phyloP scores from a whole-genome alignment of 1,284 basidiomycete genomes.

The Ganoderma lingzhi region DNA sequence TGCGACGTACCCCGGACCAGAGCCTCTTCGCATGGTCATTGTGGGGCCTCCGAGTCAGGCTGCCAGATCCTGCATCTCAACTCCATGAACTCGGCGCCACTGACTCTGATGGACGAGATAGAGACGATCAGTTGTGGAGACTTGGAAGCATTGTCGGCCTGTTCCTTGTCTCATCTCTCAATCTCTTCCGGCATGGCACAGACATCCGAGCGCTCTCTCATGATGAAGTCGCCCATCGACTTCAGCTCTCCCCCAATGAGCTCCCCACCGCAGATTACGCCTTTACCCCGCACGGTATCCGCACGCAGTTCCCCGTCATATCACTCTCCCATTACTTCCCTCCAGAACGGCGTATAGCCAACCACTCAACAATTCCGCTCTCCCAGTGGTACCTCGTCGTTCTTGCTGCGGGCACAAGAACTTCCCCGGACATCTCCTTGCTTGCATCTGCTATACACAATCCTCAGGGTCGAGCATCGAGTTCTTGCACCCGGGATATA shows the following conservation, averaged over 20 bases:
- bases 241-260: neutral
- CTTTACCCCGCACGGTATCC: neutral
- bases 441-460: neutral
- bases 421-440: neutral
- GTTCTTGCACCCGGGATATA: neutral
- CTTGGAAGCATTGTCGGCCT: too few species aligned
- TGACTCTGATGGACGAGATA: too few species aligned
- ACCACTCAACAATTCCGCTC: neutral
- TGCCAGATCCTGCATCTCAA: too few species aligned
- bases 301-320: neutral
- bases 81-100: too few species aligned
- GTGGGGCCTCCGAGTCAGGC: too few species aligned
- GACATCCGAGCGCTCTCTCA: neutral
- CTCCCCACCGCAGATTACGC: neutral
- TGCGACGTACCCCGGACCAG: too few species aligned
- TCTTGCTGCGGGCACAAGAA: neutral
- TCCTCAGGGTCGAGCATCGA: neutral
- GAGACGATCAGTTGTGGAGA: too few species aligned
- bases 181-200: neutral
- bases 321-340: neutral
- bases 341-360: neutral
- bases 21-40: too few species aligned
- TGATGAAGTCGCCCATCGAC: neutral
- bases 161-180: too few species aligned
- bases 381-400: neutral